A percentile compares a stretch with the other conserved stretches of the same genome.
phyloP scores from a whole-genome alignment of 2,329 filamentous ascomycete genomes.

The Aspergillus jensenii region DNA sequence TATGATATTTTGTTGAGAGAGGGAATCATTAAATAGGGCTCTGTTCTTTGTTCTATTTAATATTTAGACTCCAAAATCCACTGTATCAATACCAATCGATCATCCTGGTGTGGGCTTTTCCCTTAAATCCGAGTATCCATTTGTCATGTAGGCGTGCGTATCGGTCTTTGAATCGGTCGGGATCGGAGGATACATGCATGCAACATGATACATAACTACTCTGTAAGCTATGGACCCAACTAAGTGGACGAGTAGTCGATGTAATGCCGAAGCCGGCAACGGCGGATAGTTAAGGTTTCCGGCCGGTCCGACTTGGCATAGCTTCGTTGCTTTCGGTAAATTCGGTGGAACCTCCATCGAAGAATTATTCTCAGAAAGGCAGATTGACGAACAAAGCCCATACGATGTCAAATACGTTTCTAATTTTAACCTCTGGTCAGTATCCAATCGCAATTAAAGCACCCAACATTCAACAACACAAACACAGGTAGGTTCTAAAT shows the following conservation, averaged over 20 bases:
- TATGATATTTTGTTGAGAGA: constrained; percentile 18
- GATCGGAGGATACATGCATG: no score
- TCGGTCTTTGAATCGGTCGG: no score
- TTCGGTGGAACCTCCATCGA: background rate
- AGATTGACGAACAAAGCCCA: background rate
- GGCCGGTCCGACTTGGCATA: constrained; percentile 1
- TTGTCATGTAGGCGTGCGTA: no score
- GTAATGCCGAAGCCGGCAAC: background rate
- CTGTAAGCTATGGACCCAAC: no score
- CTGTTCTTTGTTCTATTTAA: no score
- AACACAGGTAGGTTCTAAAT: background rate
- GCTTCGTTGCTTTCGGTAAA: background rate
- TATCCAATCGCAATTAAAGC: background rate
- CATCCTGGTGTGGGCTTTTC: no score
- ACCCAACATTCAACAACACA: background rate
- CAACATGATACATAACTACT: no score
- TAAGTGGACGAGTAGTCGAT: no score
- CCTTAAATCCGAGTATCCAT: no score
- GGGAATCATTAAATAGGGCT: no score
- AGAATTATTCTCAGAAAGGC: background rate
- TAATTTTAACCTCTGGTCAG: background rate
- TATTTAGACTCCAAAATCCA: no score
- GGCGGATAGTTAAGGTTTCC: constrained; percentile 5
- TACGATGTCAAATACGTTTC: background rate
- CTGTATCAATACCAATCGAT: no score